These are phyloP conservation scores for Leucoagaricus sp. DNA, from an alignment of 1,284 basidiomycete genomes.

Conservation along the genomic window DNA sequence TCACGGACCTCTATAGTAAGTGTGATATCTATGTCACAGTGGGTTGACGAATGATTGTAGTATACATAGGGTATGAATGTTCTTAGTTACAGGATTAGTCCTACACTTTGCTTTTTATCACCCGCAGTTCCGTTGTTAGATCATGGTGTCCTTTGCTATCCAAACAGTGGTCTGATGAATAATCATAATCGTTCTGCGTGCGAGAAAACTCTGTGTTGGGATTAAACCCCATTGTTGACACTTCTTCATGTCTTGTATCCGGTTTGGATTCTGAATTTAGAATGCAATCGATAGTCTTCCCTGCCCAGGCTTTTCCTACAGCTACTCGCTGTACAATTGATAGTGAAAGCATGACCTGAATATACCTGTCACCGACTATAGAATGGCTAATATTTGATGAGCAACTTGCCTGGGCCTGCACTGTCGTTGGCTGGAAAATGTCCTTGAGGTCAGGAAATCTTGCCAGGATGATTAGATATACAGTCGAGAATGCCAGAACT, in stretches of 20 bases:
- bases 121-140: neutral
- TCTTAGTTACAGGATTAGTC: neutral
- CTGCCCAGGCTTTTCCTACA: neutral
- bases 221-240: neutral
- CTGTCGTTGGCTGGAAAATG: neutral
- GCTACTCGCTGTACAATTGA: neutral
- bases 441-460: neutral
- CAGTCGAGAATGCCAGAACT: neutral
- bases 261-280: neutral
- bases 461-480: neutral
- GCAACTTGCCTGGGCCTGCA: neutral
- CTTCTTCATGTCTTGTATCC: neutral
- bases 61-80: neutral
- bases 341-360: neutral
- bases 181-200: neutral
- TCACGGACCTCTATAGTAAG: too few relatives aligned
- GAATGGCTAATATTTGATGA: neutral
- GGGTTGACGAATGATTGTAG: neutral
- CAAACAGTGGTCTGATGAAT: neutral
- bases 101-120: neutral
- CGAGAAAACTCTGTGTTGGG: neutral
- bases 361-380: neutral
- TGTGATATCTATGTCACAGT: neutral
- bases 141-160: neutral
- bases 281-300: neutral